phyloP scores from a whole-genome alignment of 2,329 filamentous ascomycete genomes.

The Acrodontium crateriforme region DNA sequence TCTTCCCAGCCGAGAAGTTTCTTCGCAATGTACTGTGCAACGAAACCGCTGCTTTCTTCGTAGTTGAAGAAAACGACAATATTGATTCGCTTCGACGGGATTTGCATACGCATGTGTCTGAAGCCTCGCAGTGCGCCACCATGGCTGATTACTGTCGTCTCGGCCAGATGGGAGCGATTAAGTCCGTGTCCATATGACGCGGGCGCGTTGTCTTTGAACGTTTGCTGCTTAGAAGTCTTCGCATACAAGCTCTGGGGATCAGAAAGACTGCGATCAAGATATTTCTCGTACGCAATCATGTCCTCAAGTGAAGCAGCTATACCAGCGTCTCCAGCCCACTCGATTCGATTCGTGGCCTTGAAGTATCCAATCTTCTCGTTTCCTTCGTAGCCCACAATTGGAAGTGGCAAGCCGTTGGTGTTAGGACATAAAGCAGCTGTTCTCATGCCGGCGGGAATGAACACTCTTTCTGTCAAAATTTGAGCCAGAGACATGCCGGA shows the following conservation, averaged over 20 bases:
- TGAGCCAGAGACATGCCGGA: slow-evolving; percentile 23
- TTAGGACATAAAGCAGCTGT: slow-evolving; percentile 27
- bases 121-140: slow-evolving; percentile 31
- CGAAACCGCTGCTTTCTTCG: slow-evolving; percentile 18
- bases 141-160: slow-evolving; percentile 23
- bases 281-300: slow-evolving; percentile 34
- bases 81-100: slow-evolving; percentile 23
- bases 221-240: slow-evolving; percentile 15
- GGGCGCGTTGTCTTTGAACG: slow-evolving; percentile 22
- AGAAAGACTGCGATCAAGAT: slow-evolving; percentile 21
- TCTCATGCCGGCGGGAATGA: slow-evolving; percentile 29
- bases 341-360: slow-evolving; percentile 27
- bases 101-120: slow-evolving; percentile 24
- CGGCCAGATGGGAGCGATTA: slow-evolving; percentile 13
- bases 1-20: slow-evolving; percentile 16
- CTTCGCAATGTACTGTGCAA: slow-evolving; percentile 21
- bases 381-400: slow-evolving; percentile 32
- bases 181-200: slow-evolving; percentile 29
- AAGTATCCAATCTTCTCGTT: slow-evolving; percentile 24
- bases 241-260: slow-evolving; percentile 24
- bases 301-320: slow-evolving; percentile 31
- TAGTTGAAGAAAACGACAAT: slow-evolving; percentile 30
- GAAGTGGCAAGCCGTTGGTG: slow-evolving; percentile 24
- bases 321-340: slow-evolving; percentile 35
- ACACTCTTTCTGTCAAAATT: slow-evolving; percentile 26